A percentile compares a stretch with the other conserved stretches of the same genome.
Conservation (phyloP, 2,329 filamentous ascomycete genomes). For the Cercospora janseana region DNA sequence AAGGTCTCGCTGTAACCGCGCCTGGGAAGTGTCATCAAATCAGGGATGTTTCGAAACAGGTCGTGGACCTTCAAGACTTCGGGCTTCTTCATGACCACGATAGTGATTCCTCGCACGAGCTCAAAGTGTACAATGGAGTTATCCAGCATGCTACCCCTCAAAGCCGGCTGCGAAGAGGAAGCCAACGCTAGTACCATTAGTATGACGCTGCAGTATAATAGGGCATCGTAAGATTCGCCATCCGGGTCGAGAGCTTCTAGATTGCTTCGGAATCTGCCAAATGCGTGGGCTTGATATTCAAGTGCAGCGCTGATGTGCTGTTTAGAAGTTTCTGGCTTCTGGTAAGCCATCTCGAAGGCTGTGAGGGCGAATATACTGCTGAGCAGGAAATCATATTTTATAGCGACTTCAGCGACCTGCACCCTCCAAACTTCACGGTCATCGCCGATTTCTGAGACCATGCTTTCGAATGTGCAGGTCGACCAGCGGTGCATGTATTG, state of each 20-base stretch:
- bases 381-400: constrained; percentile 22
- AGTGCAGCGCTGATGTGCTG: constrained; percentile 18
- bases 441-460: constrained; percentile 16
- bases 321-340: constrained; percentile 9
- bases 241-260: constrained; percentile 6
- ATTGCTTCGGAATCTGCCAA: constrained; percentile 14
- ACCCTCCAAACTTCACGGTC: constrained; percentile 17
- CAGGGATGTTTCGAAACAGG: constrained; percentile 14
- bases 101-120: constrained; percentile 14
- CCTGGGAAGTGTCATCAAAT: constrained; percentile 12
- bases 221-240: constrained; percentile 17
- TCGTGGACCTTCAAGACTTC: constrained; percentile 11
- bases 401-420: constrained; percentile 12
- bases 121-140: constrained; percentile 17
- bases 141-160: constrained; percentile 17
- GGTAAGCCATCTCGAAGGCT: constrained; percentile 20
- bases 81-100: constrained; percentile 20
- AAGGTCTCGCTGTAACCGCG: not conserved
- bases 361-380: constrained; percentile 20
- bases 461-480: constrained; percentile 16
- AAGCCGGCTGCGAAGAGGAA: constrained; percentile 14
- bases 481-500: constrained; percentile 27
- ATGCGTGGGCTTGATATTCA: constrained; percentile 19
- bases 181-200: constrained; percentile 21
- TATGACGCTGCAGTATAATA: constrained; percentile 18